Base-by-base conservation (phyloP, 1,284 basidiomycete species). In the Ustilago cynodontis region DNA sequence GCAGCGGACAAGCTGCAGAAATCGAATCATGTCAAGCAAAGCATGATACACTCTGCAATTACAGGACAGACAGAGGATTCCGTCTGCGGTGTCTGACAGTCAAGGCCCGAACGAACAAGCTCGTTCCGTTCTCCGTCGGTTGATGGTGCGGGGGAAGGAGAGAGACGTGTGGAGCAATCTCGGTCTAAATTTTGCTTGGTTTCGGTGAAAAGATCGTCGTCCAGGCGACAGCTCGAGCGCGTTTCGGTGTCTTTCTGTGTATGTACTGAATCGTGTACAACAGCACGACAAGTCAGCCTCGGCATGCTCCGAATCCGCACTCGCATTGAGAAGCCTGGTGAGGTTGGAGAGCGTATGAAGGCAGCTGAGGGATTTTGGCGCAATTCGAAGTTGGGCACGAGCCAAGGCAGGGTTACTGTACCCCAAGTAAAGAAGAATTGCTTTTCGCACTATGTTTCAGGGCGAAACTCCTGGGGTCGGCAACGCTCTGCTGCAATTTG, bases 401-500 rank as follows among this genome's bases (percentile, higher is more conserved):
- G 54, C 54, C 35, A 28, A 26, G 22, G n/a, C n/a, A n/a, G n/a
- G n/a, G n/a, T n/a, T n/a, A n/a, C n/a, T n/a, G n/a, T 59, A 59
- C 47, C 58, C 58, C 58, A 51, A 59, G 58, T 51, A 59, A 59
- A 41, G 58, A 59, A 59, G 58, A 59, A 59, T 26, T 33, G 20
- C 29, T 24, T 18, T 24, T 22, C 16, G 22, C 24, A 22, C 13
- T 49, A 37, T 6, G 31, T 37, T 37, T 26, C 20, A 47, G 8
- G 43, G 29, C 51, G 31, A 54, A 31, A 31, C 52, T 56, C 20
- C 24, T 35, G 39, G 29, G 22, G 24, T 50, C 49, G 49, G 49
- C 45, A 49, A 26, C 39, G 16, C n/a, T 14, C 39, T 41, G 39
- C n/a, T 45, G 43, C 43, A 22, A 45, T 20, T 45, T 45, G 43